A percentile compares a stretch with the other conserved stretches of the same genome.
Conservation (phyloP, 139 green algal species). For the Marvania coccoides region DNA sequence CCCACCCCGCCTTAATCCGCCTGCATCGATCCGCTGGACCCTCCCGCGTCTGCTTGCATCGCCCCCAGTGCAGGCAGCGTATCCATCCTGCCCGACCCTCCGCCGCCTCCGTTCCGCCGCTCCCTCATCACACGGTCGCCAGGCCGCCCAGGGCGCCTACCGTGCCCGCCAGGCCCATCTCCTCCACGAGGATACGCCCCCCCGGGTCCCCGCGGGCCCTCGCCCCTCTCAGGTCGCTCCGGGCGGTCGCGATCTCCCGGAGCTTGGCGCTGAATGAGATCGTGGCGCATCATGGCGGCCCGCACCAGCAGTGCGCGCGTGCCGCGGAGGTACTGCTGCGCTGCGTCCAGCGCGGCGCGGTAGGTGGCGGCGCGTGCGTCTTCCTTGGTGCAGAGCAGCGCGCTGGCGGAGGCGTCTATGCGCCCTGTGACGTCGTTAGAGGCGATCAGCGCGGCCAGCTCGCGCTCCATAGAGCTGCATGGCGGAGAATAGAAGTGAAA, state of each 20-base stretch:
- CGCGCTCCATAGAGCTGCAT: slow-evolving; percentile 39
- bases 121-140: neutral
- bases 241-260: neutral
- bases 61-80: neutral
- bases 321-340: slow-evolving; percentile 61
- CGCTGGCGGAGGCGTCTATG: slow-evolving; percentile 79
- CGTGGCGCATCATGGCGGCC: slow-evolving; percentile 66
- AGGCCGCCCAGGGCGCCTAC: neutral
- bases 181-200: neutral
- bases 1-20: neutral
- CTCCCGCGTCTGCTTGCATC: neutral
- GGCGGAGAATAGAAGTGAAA: too few relatives aligned
- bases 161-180: neutral
- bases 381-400: slow-evolving; percentile 59
- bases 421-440: slow-evolving; percentile 65
- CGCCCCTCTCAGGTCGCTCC: neutral
- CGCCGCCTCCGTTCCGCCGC: neutral
- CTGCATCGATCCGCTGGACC: neutral
- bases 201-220: neutral
- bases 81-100: neutral
- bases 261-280: slow-evolving; percentile 52
- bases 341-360: slow-evolving; percentile 38
- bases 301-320: slow-evolving; percentile 67
- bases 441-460: slow-evolving; percentile 70
- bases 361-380: slow-evolving; percentile 72